Evolutionary conservation across 2,329 filamentous ascomycete species (phyloP), one percentile per base, ranked within the genome.

Genomic region (Botrytis sinoallii): DNA sequence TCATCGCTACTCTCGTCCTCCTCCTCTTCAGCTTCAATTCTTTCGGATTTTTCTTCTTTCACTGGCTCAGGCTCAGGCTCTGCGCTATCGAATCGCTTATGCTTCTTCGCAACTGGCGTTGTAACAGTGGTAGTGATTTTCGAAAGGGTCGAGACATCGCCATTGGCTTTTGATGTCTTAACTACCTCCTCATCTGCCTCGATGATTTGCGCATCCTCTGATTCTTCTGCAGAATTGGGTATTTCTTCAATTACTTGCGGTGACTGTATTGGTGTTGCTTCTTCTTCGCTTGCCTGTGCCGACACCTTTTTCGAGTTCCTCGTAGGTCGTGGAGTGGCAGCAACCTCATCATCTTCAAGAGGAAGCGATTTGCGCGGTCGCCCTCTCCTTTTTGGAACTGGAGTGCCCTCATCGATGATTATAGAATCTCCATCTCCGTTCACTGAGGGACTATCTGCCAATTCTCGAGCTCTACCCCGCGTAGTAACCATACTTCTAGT

Each of bases 1-100:
- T 81, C 78, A 38, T 81, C 80, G 64, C 78, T 79, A n/a, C 72
- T 73, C 42, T 75, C 76, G 8, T 77, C 77, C 8, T 75, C 75
- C 14, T 68, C 42, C 6, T 69, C 70, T n/a, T 29, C 20, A 9
- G 32, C 20, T 4, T 76, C 55, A 25, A 59, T 59, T 2, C 22
- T 46, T 42, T 72, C 70, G 6, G 63, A 35, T 38, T 71, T 55
- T 10, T 42, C 32, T 29, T 71, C 65, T 35, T 29, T 22, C 25
- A 76, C 75, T 44, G 52, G 57, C 25, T 75, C 71, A n/a, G 74
- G 65, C n/a, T 79, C 77, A 29, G 75, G 67, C 40, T 79, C 77
- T 35, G 78, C 77, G 46, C 76, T 79, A 20, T 69, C 75, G 67
- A 80, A 79, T 67, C 75, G 67, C 55, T 76, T 77, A 60, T 80